Evolutionary conservation across 164 flowering plant species (phyloP).

Genomic region (Kingdonia uniflora): DNA sequence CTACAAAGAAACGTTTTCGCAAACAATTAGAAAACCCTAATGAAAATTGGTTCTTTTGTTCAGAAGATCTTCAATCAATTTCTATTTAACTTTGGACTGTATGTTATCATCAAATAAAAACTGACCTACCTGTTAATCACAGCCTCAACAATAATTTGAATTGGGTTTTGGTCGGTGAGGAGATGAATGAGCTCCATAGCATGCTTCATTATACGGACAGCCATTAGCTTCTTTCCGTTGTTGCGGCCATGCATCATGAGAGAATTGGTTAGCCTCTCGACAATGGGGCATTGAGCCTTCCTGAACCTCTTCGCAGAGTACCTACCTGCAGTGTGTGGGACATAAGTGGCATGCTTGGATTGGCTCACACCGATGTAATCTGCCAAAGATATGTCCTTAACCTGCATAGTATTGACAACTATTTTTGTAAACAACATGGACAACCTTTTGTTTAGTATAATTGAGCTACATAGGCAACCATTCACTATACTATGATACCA

Average conservation of each 20-base stretch:
- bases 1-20: no score
- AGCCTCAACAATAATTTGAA: slow-evolving; percentile 29
- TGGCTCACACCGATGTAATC: slow-evolving; percentile 18
- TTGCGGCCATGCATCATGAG: slow-evolving; percentile 30
- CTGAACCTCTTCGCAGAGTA: slow-evolving; percentile 25
- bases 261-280: slow-evolving; percentile 26
- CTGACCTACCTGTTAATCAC: slow-evolving; percentile 20
- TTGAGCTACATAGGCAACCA: background rate
- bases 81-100: no score
- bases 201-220: slow-evolving; percentile 24
- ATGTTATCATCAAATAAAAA: background rate
- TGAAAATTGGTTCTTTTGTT: no score
- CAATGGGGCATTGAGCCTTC: slow-evolving; percentile 27
- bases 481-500: background rate
- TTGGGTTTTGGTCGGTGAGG: slow-evolving; percentile 23
- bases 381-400: slow-evolving; percentile 19
- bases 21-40: background rate
- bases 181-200: slow-evolving; percentile 28
- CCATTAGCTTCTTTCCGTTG: slow-evolving; percentile 28
- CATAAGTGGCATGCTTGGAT: slow-evolving; percentile 21
- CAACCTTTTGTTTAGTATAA: no score
- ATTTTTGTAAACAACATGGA: no score
- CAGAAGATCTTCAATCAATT: no score
- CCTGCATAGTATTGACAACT: slow-evolving; percentile 14
- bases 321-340: slow-evolving; percentile 26